Evolutionary conservation across 1,284 basidiomycete genomes (phyloP).

Genomic region (Tylopilus sp.): DNA sequence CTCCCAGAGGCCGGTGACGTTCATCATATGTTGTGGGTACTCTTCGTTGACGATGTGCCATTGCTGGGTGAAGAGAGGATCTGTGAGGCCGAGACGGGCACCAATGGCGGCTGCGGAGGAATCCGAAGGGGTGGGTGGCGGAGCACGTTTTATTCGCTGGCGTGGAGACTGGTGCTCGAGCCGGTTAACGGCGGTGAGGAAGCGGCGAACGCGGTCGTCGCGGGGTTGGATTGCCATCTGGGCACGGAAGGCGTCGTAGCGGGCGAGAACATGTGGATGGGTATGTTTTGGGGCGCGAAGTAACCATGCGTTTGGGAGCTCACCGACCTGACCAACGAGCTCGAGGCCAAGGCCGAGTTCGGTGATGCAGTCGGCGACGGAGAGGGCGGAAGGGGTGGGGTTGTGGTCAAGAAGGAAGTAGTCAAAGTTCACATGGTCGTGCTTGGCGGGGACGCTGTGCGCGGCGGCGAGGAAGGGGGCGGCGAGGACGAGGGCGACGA

Average conservation of each 20-base stretch:
- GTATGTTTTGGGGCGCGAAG: constrained; percentile 54
- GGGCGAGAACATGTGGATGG: constrained; percentile 43
- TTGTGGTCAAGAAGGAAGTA: constrained; percentile 87
- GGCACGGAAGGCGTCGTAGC: constrained; percentile 45
- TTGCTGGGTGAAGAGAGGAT: constrained; percentile 84
- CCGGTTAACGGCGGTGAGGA: constrained; percentile 53
- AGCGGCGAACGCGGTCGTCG: constrained; percentile 35
- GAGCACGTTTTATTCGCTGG: constrained; percentile 64
- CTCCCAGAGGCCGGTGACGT: constrained; percentile 80
- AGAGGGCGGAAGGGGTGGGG: constrained; percentile 44
- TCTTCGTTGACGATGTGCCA: constrained; percentile 90
- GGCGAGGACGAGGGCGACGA: constrained; percentile 35
- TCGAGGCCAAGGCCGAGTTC: constrained; percentile 76
- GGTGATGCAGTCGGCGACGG: constrained; percentile 54
- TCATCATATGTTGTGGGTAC: constrained; percentile 76
- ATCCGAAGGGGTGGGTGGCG: constrained; percentile 45
- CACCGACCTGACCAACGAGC: constrained; percentile 83
- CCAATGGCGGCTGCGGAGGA: constrained; percentile 47
- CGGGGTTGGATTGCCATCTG: constrained; percentile 29
- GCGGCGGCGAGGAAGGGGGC: constrained; percentile 30
- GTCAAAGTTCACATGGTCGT: constrained; percentile 72
- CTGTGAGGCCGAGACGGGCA: constrained; percentile 67
- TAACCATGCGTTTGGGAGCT: constrained; percentile 81
- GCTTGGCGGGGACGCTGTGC: constrained; percentile 40
- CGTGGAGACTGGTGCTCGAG: constrained; percentile 57